Percentiles rank a stretch among this genome's conserved stretches.
These are phyloP conservation scores for Diaporthe eres DNA, from an alignment of 2,329 filamentous ascomycete species.

Conservation along the genomic window DNA sequence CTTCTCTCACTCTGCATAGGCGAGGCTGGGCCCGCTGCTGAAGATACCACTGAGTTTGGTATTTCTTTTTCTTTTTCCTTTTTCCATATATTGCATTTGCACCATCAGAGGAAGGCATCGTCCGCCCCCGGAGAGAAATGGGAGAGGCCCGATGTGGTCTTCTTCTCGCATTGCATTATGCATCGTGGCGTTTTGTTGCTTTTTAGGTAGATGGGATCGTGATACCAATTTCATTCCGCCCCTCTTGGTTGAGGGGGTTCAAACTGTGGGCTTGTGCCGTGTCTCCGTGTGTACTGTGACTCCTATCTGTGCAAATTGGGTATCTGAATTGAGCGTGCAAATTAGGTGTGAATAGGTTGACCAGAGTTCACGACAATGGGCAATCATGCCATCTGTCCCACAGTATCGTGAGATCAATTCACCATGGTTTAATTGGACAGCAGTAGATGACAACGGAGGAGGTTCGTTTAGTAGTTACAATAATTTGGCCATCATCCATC, in stretches of 20 bases:
- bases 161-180: constrained; percentile 26
- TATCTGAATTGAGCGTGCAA: too few relatives aligned
- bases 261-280: background rate
- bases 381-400: too few relatives aligned
- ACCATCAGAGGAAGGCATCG: constrained; percentile 19
- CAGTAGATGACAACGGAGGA: too few relatives aligned
- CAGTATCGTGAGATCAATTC: too few relatives aligned
- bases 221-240: constrained; percentile 22
- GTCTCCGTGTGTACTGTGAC: background rate
- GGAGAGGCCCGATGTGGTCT: background rate
- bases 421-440: too few relatives aligned
- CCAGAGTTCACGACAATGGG: too few relatives aligned
- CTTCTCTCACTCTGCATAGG: background rate
- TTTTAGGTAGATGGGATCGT: constrained; percentile 29
- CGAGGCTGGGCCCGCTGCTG: constrained; percentile 31
- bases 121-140: background rate
- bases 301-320: too few relatives aligned
- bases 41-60: constrained; percentile 19
- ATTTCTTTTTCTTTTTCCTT: background rate
- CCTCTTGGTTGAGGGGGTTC: background rate
- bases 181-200: constrained; percentile 5
- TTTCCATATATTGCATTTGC: background rate
- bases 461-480: too few relatives aligned
- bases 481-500: too few relatives aligned
- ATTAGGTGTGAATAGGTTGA: too few relatives aligned